Evolutionary conservation across 768 basidiomycete genomes (phyloP), one percentile per base, ranked within the genome.

Genomic region (Leccinum arenicola): DNA sequence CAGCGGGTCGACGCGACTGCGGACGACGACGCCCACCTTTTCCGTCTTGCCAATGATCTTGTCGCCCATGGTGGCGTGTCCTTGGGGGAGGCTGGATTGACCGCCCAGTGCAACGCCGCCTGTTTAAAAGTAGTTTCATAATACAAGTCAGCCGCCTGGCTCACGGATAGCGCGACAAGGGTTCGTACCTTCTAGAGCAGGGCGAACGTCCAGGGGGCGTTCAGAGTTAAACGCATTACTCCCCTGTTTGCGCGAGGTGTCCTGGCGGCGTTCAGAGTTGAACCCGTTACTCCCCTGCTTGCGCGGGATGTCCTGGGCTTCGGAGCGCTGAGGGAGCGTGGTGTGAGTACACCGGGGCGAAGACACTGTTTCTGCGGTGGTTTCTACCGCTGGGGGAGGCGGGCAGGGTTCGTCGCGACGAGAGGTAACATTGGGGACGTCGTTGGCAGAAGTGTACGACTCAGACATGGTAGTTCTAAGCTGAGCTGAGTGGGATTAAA

Each of bases 31-130:
- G 58, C 66, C 4, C n/a, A 83, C 85, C 78, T 86, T 80, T 64
- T 86, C 76, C 0, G 80, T 75, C 73, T 86, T 86, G 4, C 85
- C 85, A 33, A 84, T 62, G 21, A 85, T 58, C 70, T 82, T 86
- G 71, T 87, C 85, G 8, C 76, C 69, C 0, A 81, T 19, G 29
- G 64, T 75, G 29, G 81, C 76, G 29, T 81, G 78, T 4, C 77
- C 77, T 61, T 74, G 58, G 8, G 70, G 64, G 23, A 66, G 40
- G 48, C 56, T 38, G 25, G 59, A 17, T 43, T 70, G 61, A 48
- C 71, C 71, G 15, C 64, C 61, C 4, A 69, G 54, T 14, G 70
- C 62, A 50, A 70, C 69, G n/a, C 70, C 70, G 19, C 68, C 71
- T 35, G 12, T 12, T 35, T 64, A 9, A 9, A 29, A 29, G 21